These are phyloP conservation scores for Elaeis oleifera DNA, from an alignment of 202 grass and related monocot genomes.

Conservation along the genomic window DNA sequence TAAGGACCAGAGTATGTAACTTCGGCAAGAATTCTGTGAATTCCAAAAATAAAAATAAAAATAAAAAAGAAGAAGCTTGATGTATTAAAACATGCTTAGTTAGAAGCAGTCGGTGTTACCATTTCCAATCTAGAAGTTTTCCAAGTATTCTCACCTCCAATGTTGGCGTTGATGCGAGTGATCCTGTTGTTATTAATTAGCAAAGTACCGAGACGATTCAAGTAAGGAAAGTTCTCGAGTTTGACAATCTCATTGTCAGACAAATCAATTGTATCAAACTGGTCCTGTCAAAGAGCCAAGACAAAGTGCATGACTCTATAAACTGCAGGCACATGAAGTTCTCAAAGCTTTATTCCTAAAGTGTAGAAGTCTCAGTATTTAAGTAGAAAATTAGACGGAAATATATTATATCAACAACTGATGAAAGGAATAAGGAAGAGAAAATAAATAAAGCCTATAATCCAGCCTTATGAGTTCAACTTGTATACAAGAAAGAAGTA, in stretches of 20 bases:
- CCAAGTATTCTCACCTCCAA: constrained; percentile 50
- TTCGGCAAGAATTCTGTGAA: constrained; percentile 78
- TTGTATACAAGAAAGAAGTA: too few species aligned
- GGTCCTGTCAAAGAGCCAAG: constrained; percentile 52
- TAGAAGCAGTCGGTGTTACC: too few species aligned
- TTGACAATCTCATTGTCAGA: constrained; percentile 99
- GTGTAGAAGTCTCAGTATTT: too few species aligned
- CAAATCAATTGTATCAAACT: constrained; percentile 91
- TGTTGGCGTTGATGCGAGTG: constrained; percentile 93
- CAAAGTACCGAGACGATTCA: constrained; percentile 91
- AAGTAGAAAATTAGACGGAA: too few species aligned
- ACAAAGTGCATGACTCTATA: neutral
- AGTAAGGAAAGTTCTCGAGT: constrained; percentile 89
- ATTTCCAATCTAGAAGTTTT: too few species aligned
- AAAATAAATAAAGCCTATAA: too few species aligned
- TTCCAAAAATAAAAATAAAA: constrained; percentile 3
- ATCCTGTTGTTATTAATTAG: constrained; percentile 97
- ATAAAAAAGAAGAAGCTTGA: neutral
- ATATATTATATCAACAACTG: too few species aligned
- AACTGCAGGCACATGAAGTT: too few species aligned
- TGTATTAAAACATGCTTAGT: neutral
- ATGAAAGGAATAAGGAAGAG: too few species aligned
- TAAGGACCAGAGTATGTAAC: constrained; percentile 83
- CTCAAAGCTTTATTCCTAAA: too few species aligned
- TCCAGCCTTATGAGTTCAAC: too few species aligned